phyloP scores from a whole-genome alignment of 306 rosid species.

The Acacia acuminata region DNA sequence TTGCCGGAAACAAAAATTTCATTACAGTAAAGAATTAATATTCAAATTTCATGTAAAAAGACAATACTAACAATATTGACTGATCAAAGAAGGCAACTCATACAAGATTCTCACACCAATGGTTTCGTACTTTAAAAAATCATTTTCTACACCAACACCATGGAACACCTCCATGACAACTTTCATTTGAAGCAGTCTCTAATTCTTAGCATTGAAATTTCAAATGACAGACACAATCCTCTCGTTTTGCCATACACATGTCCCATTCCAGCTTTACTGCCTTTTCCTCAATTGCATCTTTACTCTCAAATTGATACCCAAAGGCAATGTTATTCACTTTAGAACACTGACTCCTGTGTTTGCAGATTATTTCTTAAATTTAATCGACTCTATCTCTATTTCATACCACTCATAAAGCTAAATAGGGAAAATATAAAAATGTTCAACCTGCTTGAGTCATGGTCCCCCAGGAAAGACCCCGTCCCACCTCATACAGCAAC shows the following conservation, averaged over 20 bases:
- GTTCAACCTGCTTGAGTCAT: neutral
- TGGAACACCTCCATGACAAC: neutral
- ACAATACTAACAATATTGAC: constrained; percentile 9
- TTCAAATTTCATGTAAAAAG: constrained; percentile 7
- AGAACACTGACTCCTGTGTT: neutral
- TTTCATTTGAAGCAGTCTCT: neutral
- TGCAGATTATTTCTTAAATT: neutral
- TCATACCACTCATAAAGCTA: neutral
- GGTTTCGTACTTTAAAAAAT: neutral
- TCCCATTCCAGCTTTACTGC: neutral
- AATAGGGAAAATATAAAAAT: neutral
- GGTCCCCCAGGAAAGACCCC: neutral
- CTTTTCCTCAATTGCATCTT: neutral
- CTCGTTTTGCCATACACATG: neutral
- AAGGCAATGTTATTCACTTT: neutral
- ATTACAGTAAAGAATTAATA: neutral
- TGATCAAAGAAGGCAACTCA: neutral
- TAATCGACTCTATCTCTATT: neutral
- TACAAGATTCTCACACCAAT: neutral
- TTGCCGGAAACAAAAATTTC: neutral
- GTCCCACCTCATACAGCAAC: neutral
- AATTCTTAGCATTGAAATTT: neutral
- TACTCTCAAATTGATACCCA: neutral
- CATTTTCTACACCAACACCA: neutral
- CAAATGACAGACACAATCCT: neutral